Evolutionary conservation across 352 stramenopile genomes (phyloP), one percentile per base, ranked within the genome.

Genomic region (Phytophthora tubulina): DNA sequence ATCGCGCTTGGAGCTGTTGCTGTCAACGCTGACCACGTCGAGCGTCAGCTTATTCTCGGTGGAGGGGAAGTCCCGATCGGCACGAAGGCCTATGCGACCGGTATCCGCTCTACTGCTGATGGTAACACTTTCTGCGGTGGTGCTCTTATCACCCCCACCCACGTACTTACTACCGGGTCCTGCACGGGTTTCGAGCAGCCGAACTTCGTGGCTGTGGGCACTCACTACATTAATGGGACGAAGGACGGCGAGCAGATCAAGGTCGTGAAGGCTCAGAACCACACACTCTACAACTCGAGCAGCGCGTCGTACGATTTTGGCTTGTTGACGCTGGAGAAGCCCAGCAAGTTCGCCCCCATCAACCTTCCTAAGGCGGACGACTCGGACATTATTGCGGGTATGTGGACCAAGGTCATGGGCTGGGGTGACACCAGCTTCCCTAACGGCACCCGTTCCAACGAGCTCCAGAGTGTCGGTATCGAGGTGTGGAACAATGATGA

Each of bases 321-420:
- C 1, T 44, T 94, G n/a, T 49, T 93, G 30, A 75, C 74, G 54
- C 76, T 84, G 36, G 67, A 72, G 45, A 74, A 51, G 14, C 45
- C 70, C 1, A 81, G 70, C 49, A 81, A 70, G 13, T 79, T 67
- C 17, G n/a, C 59, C 9, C 75, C 78, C 21, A 69, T 85, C 53
- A 60, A 44, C 27, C 67, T 85, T 8, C 71, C 62, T 4, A 35
- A 58, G 13, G 70, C 68, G 3, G 68, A 78, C 15, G 73, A 74
- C 44, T 67, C 60, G 15, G 65, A 67, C 59, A 73, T 72, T 30
- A 63, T 73, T 2, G 36, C 59, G 0, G 76, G 67, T 21, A 72
- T 67, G 21, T 73, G 57, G 39, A 59, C 76, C n/a, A 82, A 74
- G 10, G 64, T 76, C 39, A 78, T 80, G 65, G 70, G 73, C 27